These are phyloP conservation scores for Xylaria sp. DNA, from an alignment of 2,329 filamentous ascomycete species.

Conservation along the genomic window DNA sequence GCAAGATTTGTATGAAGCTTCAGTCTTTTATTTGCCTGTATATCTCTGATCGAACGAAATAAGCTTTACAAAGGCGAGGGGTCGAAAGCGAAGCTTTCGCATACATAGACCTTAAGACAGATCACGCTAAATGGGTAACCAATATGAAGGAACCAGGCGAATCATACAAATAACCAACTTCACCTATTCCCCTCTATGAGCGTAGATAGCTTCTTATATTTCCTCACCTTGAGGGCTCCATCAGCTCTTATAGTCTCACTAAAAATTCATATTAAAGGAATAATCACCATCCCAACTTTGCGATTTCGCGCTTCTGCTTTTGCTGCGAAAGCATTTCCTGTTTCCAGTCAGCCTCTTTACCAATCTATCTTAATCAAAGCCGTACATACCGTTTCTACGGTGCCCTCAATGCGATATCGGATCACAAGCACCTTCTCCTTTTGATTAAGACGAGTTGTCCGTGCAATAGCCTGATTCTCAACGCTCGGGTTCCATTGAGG, in stretches of 20 bases:
- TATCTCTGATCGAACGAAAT: no score
- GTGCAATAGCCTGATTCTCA: slow-evolving; percentile 62
- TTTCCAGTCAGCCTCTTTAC: slow-evolving; percentile 24
- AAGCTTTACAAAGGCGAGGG: no score
- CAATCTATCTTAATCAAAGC: not conserved
- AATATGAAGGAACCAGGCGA: not conserved
- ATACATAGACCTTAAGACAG: not conserved
- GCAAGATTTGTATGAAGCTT: no score
- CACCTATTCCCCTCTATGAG: not conserved
- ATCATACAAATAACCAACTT: not conserved
- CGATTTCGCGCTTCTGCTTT: slow-evolving; percentile 43
- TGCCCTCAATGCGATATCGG: slow-evolving; percentile 56
- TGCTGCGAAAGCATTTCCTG: slow-evolving; percentile 52
- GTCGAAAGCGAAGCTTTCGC: no score
- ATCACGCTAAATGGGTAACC: not conserved
- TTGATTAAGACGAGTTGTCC: slow-evolving; percentile 60
- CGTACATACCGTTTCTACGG: slow-evolving; percentile 56
- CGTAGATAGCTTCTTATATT: not conserved
- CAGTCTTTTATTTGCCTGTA: no score
- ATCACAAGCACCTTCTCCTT: slow-evolving; percentile 55
- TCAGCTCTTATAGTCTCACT: not conserved
- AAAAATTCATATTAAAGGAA: not conserved
- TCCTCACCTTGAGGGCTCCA: not conserved
- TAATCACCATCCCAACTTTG: slow-evolving; percentile 28
- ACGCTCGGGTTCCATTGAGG: slow-evolving; percentile 65